A percentile compares a stretch with the other conserved stretches of the same genome.
These are phyloP conservation scores for Tulasnella sp. DNA, from an alignment of 768 basidiomycete genomes.

Conservation along the genomic window DNA sequence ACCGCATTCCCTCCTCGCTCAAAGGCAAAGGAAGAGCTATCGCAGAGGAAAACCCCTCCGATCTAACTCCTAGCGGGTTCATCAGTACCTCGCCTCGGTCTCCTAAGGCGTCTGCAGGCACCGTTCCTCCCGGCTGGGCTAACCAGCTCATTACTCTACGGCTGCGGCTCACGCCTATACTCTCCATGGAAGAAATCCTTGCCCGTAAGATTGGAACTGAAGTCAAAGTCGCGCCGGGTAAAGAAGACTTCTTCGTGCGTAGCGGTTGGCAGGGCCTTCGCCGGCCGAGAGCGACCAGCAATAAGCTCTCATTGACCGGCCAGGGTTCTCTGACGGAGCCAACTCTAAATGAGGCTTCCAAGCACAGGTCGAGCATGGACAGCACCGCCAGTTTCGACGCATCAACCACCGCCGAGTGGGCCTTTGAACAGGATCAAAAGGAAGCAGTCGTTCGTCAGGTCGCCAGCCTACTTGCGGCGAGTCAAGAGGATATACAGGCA, in stretches of 20 bases:
- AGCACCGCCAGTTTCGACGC: neutral
- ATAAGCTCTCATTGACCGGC: neutral
- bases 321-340: neutral
- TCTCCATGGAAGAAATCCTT: slow-evolving; percentile 14
- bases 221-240: slow-evolving; percentile 14
- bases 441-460: slow-evolving; percentile 2
- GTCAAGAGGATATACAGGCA: slow-evolving; percentile 3
- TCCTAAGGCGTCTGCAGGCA: too few species aligned
- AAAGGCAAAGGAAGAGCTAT: slow-evolving; percentile 4
- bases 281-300: neutral
- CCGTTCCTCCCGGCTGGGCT: neutral
- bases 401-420: slow-evolving; percentile 3
- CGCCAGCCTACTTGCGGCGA: neutral
- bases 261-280: slow-evolving; percentile 16
- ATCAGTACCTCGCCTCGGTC: too few species aligned
- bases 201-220: slow-evolving; percentile 7
- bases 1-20: neutral
- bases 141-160: slow-evolving; percentile 14
- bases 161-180: slow-evolving; percentile 12
- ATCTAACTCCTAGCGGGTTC: too few species aligned
- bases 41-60: too few species aligned
- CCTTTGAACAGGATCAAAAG: slow-evolving; percentile 4
- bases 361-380: neutral
- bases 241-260: slow-evolving; percentile 16
- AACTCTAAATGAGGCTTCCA: neutral